Evolutionary conservation across 1,284 basidiomycete genomes (phyloP), one percentile per base, ranked within the genome.

Genomic region (Gymnopus androsaceus): DNA sequence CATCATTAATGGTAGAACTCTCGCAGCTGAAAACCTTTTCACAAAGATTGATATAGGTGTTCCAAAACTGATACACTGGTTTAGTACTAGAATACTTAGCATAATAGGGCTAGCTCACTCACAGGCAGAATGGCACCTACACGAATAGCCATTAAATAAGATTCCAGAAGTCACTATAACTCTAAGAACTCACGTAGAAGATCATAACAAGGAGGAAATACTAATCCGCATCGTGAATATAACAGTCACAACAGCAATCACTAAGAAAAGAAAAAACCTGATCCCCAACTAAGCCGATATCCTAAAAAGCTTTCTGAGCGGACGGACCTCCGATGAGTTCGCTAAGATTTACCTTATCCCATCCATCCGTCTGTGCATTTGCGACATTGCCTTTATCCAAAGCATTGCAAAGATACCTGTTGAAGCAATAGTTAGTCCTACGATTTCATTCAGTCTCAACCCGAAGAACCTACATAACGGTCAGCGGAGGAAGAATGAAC

Each of bases 341-440:
- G 40, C 12, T 33, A 51, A 44, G 34, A 63, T 59, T 30, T 57
- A 74, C 76, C 62, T 73, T 72, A 62, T 77, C 74, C 69, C 78
- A 74, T 4, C 76, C 76, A 47, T 76, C 79, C 1, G 79, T 80
- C 60, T 81, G 78, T 17, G 81, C 81, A 64, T 83, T 82, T 4
- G 76, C 79, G 14, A 82, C 76, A 59, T 82, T 82, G 6, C 79
- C 78, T 67, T 80, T 80, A 64, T 82, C 80, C 42, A 83, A 66
- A 12, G 80, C 79, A 66, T 80, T 80, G 57, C 74, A 75, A 15
- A 79, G 66, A 60, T 79, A 79, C 76, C 76, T 78, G 33, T 17
- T 45, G 7, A n/a, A 42, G 12, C 23, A 31, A 49, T 15, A 27
- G n/a, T 36, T 21, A 8, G 21, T n/a, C 27, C 15, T 25, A 19